Conservation (phyloP, 2,329 filamentous ascomycete genomes). For the Ophiostoma pallidulum region DNA sequence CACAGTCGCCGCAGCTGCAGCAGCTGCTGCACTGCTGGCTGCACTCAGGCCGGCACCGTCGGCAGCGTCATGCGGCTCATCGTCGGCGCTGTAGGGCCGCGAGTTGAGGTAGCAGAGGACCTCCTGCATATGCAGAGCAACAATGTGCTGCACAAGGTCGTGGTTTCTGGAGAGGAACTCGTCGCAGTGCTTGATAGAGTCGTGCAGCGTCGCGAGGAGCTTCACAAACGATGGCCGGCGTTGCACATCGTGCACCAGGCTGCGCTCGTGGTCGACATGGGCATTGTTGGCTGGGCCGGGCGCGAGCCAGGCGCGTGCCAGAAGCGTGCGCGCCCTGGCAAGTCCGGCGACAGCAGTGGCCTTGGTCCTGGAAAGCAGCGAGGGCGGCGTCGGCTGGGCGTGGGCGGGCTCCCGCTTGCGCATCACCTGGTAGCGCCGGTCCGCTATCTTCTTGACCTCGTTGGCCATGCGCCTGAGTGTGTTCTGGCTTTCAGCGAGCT, state of each 20-base stretch:
- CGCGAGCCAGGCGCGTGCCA: not conserved
- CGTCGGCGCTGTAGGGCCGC: slow-evolving; percentile 21
- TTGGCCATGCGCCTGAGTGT: not conserved
- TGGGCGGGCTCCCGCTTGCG: not conserved
- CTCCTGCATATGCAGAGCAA: slow-evolving; percentile 41
- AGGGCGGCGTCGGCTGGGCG: not conserved
- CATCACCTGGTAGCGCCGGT: not conserved
- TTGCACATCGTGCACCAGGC: not conserved
- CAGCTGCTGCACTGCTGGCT: too few relatives aligned
- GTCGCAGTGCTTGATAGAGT: slow-evolving; percentile 34
- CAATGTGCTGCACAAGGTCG: slow-evolving; percentile 33
- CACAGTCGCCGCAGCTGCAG: too few relatives aligned
- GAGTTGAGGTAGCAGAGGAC: slow-evolving; percentile 38
- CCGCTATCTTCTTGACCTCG: not conserved
- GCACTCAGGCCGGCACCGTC: too few relatives aligned
- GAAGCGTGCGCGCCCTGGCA: not conserved
- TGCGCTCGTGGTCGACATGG: not conserved
- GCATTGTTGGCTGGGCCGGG: not conserved
- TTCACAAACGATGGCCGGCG: slow-evolving; percentile 22
- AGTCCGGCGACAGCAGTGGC: too few relatives aligned
- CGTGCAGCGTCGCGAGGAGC: slow-evolving; percentile 31
- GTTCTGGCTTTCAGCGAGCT: not conserved
- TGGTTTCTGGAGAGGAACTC: slow-evolving; percentile 26
- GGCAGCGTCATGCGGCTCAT: slow-evolving; percentile 11
- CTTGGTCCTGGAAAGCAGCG: not conserved